Evolutionary conservation across 2,329 filamentous ascomycete species (phyloP), one percentile per base, ranked within the genome.

Genomic region (Ceratocystis diversiconidia): DNA sequence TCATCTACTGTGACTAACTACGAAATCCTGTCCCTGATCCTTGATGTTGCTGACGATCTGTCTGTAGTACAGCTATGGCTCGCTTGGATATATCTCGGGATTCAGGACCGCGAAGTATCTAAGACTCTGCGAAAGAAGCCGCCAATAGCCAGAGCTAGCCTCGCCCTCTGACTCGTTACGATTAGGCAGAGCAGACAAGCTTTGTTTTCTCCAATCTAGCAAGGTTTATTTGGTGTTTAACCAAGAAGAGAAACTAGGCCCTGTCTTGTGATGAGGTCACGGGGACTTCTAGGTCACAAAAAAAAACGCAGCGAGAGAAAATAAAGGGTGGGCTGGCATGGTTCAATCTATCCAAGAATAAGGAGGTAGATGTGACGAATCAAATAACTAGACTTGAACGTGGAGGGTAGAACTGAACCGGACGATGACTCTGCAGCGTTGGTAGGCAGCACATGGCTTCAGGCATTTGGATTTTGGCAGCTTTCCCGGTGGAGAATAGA

Each of bases 41-140:
- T 59, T 17, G 19, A 32, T 59, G 6, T 19, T 30, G 55, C n/a
- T n/a, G 55, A 59, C 30, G n/a, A 36, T 59, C 25, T 15, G 36
- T 52, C 62, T 25, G 60, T 19, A 25, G 60, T 46, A 48, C 10
- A 15, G 36, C 36, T 41, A 41, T 41, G 12, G 36, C 30, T 19
- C 5, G 8, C 55, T 59, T 59, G 55, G 55, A 59, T 59, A 32
- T 59, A 59, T 59, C 30, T 59, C 55, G 55, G 55, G 55, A 36
- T 59, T 30, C 28, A 59, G n/a, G 55, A 19, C 55, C 32, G 25
- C 55, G 28, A 59, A 30, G 32, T 36, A 36, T 59, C 17, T 4
- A 41, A 41, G 10, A 12, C 10, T 41, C 4, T 41, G 36, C 4
- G 3, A 41, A 12, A 41, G 36, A 41, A 41, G 36, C 36, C 36